Evolutionary conservation across 2,329 filamentous ascomycete species (phyloP).

Genomic region (Cadophora sp.): DNA sequence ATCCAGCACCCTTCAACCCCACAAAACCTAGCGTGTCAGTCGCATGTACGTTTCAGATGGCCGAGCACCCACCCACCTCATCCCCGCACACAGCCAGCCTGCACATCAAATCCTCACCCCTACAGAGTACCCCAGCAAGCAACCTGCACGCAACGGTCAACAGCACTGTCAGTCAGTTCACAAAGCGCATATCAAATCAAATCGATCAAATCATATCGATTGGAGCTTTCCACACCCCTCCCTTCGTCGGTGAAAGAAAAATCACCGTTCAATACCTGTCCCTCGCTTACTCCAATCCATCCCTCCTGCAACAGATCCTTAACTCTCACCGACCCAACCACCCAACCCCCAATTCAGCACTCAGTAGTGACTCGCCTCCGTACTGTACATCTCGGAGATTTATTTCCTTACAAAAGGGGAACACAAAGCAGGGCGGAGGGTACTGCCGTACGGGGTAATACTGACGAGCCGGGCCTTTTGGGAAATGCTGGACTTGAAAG

Average conservation of each 20-base stretch:
- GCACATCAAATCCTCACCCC: conserved; percentile 7
- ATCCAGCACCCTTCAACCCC: neutral
- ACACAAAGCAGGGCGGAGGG: too few relatives aligned
- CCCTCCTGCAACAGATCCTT: neutral
- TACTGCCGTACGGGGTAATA: neutral
- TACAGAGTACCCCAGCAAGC: neutral
- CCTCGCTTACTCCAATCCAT: neutral
- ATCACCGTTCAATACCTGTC: too few relatives aligned
- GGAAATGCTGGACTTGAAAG: too few relatives aligned
- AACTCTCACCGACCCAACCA: too few relatives aligned
- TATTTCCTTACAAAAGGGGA: neutral
- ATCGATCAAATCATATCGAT: neutral
- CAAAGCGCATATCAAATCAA: too few relatives aligned
- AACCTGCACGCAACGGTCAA: neutral
- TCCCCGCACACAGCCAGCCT: neutral
- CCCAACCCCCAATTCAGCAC: neutral
- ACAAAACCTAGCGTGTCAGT: neutral
- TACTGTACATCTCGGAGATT: neutral
- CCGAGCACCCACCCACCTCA: conserved; percentile 10
- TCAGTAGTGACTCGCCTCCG: too few relatives aligned
- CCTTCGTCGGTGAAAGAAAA: too few relatives aligned
- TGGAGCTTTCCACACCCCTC: too few relatives aligned
- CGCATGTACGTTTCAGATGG: conserved; percentile 8
- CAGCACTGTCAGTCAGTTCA: neutral
- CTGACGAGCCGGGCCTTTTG: too few relatives aligned